Conservation (phyloP, 441 rosid species). For the Jatropha multifida region DNA sequence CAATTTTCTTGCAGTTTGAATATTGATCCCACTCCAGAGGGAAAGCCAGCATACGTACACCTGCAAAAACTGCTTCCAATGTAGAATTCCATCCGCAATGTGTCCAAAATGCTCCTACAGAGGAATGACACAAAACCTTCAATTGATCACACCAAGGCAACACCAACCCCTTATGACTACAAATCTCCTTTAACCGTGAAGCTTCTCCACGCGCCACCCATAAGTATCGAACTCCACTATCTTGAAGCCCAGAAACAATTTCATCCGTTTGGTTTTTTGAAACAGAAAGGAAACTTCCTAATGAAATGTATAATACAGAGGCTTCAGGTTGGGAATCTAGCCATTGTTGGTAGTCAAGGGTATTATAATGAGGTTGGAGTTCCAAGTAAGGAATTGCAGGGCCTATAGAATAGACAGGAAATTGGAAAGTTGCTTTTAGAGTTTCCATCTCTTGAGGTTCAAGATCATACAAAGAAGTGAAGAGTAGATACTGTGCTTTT, state of each 20-base stretch:
- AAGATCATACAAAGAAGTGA: slow-evolving; percentile 40
- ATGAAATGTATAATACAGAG: slow-evolving; percentile 46
- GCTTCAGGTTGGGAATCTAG: slow-evolving; percentile 36
- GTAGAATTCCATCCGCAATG: slow-evolving; percentile 58
- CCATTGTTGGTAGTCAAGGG: slow-evolving; percentile 27
- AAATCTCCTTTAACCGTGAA: slow-evolving; percentile 6
- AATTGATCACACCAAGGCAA: slow-evolving; percentile 61
- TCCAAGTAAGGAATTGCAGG: slow-evolving; percentile 45
- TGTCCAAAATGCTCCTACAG: slow-evolving; percentile 50
- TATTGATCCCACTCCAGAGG: slow-evolving; percentile 41
- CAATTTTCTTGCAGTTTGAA: slow-evolving; percentile 32
- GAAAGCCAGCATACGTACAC: slow-evolving; percentile 38
- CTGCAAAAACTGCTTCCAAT: slow-evolving; percentile 41
- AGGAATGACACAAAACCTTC: slow-evolving; percentile 38
- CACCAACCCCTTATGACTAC: slow-evolving; percentile 29
- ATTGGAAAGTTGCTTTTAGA: slow-evolving; percentile 18
- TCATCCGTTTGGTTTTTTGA: slow-evolving; percentile 44
- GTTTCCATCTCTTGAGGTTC: slow-evolving; percentile 38
- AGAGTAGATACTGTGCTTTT: slow-evolving; percentile 45
- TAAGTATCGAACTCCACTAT: slow-evolving; percentile 34
- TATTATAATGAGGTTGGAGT: slow-evolving; percentile 3
- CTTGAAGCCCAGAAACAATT: slow-evolving; percentile 31
- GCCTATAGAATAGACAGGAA: slow-evolving; percentile 42
- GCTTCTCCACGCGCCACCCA: slow-evolving; percentile 37
- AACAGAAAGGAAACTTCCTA: slow-evolving; percentile 46